A percentile compares a stretch with the other conserved stretches of the same genome.
Evolutionary conservation across 306 rosid species (phyloP).

Genomic region (Hippophae tibetana): DNA sequence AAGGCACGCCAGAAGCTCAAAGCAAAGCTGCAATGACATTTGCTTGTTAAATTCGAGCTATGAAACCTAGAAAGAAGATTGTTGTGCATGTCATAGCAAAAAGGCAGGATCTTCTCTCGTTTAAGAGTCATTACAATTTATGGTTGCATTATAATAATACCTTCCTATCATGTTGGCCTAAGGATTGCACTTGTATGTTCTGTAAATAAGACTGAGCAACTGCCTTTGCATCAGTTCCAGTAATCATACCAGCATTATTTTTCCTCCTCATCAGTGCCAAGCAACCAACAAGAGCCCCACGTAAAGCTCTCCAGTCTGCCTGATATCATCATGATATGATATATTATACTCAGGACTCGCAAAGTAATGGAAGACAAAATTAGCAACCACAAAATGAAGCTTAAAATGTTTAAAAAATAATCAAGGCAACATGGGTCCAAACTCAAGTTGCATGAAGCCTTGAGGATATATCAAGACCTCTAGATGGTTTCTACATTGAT

Average conservation of each 20-base stretch:
- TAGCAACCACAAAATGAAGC: not conserved
- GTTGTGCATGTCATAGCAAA: too few species aligned
- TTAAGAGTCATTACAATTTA: not conserved
- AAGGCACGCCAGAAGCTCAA: slow-evolving; percentile 71
- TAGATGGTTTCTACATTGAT: not conserved
- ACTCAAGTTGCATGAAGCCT: not conserved
- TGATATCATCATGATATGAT: slow-evolving; percentile 33
- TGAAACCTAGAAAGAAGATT: not conserved
- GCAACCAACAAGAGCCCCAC: slow-evolving; percentile 94
- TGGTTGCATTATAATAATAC: slow-evolving; percentile 21
- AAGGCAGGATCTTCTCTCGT: not conserved
- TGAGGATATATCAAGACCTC: not conserved
- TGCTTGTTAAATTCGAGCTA: slow-evolving; percentile 14
- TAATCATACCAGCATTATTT: slow-evolving; percentile 43
- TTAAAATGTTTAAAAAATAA: too few species aligned
- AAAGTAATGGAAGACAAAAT: not conserved
- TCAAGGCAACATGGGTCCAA: not conserved
- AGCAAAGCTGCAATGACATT: slow-evolving; percentile 67
- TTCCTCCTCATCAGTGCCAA: slow-evolving; percentile 72
- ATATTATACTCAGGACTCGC: slow-evolving; percentile 7
- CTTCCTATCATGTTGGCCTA: slow-evolving; percentile 85
- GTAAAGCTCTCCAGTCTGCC: slow-evolving; percentile 98
- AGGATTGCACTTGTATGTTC: slow-evolving; percentile 71
- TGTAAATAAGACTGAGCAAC: slow-evolving; percentile 52
- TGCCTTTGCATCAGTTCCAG: slow-evolving; percentile 59